Percentiles rank a stretch among this genome's conserved stretches.
Conservation (phyloP, 345 rosid species). For the Pistacia integerrima region DNA sequence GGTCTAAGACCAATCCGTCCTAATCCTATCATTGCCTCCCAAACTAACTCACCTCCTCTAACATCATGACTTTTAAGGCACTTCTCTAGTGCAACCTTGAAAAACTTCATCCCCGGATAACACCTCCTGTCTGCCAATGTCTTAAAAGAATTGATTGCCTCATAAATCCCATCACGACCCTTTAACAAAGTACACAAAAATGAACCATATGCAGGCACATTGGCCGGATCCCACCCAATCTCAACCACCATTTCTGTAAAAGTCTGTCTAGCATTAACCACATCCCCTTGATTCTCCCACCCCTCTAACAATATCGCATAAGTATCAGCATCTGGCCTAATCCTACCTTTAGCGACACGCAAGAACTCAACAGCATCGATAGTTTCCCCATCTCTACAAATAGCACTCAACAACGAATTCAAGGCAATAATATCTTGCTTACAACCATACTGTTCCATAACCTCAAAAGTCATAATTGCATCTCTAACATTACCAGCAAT, state of each 20-base stretch:
- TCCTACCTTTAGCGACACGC: constrained; percentile 32
- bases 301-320: constrained; percentile 64
- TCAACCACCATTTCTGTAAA: constrained; percentile 49
- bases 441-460: constrained; percentile 55
- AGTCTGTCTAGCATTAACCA: constrained; percentile 30
- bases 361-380: constrained; percentile 44
- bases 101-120: constrained; percentile 50
- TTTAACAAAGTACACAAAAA: constrained; percentile 47
- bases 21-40: constrained; percentile 46
- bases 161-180: constrained; percentile 44
- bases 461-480: constrained; percentile 54
- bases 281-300: constrained; percentile 59
- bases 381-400: constrained; percentile 56
- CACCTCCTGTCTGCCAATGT: constrained; percentile 38
- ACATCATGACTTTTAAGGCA: constrained; percentile 37
- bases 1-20: constrained; percentile 41
- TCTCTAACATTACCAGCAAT: constrained; percentile 37
- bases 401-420: constrained; percentile 66
- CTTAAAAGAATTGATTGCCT: constrained; percentile 35
- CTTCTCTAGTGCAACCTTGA: constrained; percentile 33
- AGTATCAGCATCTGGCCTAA: constrained; percentile 51
- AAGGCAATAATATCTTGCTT: constrained; percentile 42
- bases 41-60: constrained; percentile 40
- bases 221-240: constrained; percentile 58
- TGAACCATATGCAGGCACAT: constrained; percentile 54